Conservation (phyloP, 371 early-diverging fungal genomes). For the Mortierella sp. region DNA sequence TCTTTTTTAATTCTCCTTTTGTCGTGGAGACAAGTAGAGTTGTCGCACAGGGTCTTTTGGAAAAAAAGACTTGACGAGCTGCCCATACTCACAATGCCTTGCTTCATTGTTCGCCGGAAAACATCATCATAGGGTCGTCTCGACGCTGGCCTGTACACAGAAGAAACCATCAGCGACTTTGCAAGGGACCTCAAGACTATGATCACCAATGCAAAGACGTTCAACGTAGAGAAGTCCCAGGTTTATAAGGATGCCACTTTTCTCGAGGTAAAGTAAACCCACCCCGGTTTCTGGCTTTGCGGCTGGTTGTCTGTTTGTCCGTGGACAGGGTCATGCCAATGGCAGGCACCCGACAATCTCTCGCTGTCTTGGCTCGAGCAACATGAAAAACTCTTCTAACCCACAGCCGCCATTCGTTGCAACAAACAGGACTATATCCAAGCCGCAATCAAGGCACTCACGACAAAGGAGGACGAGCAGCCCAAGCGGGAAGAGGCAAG, state of each 20-base stretch:
- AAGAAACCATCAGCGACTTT: constrained; percentile 63
- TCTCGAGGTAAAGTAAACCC: constrained; percentile 63
- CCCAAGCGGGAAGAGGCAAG: constrained; percentile 22
- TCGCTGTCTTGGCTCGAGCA: background rate
- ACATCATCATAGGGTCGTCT: constrained; percentile 57
- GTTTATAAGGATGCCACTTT: constrained; percentile 81
- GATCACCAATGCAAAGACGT: constrained; percentile 83
- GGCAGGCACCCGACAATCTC: background rate
- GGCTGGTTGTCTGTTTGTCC: background rate
- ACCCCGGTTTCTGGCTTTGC: background rate
- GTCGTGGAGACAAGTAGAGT: background rate
- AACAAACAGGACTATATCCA: constrained; percentile 18
- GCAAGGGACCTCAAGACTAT: constrained; percentile 76
- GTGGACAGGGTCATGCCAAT: background rate
- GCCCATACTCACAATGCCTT: constrained; percentile 14
- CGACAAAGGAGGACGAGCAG: background rate
- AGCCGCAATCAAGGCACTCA: constrained; percentile 20
- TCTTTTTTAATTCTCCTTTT: background rate
- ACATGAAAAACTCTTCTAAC: background rate
- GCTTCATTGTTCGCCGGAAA: too few species aligned
- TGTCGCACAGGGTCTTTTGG: constrained; percentile 1
- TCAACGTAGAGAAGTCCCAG: constrained; percentile 80
- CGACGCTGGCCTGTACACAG: constrained; percentile 63
- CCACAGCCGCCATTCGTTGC: background rate
- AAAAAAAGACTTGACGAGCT: background rate